Conservation (phyloP, 345 rosid genomes). For the Dipteronia dyeriana region DNA sequence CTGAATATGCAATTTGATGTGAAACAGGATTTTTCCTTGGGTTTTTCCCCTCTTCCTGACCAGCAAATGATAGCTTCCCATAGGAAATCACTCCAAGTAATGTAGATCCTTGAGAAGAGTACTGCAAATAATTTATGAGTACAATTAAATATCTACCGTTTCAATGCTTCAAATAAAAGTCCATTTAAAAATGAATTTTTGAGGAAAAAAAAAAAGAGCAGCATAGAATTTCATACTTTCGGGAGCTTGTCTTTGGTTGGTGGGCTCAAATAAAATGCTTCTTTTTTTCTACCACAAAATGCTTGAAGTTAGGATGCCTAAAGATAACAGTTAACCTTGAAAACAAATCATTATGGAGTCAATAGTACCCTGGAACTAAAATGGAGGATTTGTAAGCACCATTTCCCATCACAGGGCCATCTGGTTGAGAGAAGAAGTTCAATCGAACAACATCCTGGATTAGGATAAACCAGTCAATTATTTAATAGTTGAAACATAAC, state of each 20-base stretch:
- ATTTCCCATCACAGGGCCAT: slow-evolving; percentile 88
- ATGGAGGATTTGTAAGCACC: slow-evolving; percentile 78
- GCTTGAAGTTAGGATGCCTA: slow-evolving; percentile 21
- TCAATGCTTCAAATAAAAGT: neutral
- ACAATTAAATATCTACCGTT: neutral
- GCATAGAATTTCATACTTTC: slow-evolving; percentile 40
- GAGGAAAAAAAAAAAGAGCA: neutral
- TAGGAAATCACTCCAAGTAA: slow-evolving; percentile 78
- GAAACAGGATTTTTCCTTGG: slow-evolving; percentile 69
- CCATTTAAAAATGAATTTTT: neutral
- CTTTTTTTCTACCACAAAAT: slow-evolving; percentile 61
- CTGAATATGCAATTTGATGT: slow-evolving; percentile 63
- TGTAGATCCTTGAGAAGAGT: slow-evolving; percentile 76
- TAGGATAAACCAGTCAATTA: slow-evolving; percentile 6
- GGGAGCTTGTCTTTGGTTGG: slow-evolving; percentile 85
- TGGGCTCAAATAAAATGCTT: slow-evolving; percentile 85
- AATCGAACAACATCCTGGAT: slow-evolving; percentile 66
- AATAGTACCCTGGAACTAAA: slow-evolving; percentile 82
- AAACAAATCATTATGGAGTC: slow-evolving; percentile 20
- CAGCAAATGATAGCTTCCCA: slow-evolving; percentile 58
- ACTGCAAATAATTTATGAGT: slow-evolving; percentile 47
- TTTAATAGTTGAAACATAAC: neutral
- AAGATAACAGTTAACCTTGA: slow-evolving; percentile 8
- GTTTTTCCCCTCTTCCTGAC: slow-evolving; percentile 46
- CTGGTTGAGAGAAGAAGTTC: slow-evolving; percentile 89